Evolutionary conservation across 2,329 filamentous ascomycete genomes (phyloP).

Genomic region (Botrytis squamosa): DNA sequence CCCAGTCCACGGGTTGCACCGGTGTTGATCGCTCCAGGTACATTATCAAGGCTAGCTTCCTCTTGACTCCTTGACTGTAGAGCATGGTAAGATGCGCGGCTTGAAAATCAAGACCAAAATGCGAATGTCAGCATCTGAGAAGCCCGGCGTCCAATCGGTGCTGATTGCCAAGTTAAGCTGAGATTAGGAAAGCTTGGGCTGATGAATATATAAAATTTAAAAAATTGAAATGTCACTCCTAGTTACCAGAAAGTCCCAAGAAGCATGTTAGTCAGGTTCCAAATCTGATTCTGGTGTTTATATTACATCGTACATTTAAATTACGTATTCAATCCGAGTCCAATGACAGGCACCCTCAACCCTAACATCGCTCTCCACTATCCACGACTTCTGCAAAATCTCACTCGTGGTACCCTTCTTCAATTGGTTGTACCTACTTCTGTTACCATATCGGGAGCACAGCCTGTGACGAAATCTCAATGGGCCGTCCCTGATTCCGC

Average conservation of each 20-base stretch:
- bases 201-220: not conserved
- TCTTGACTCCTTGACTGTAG: not conserved
- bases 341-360: not conserved
- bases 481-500: not conserved
- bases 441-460: not conserved
- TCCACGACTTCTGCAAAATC: not conserved
- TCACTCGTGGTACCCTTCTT: not conserved
- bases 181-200: not conserved
- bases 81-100: not conserved
- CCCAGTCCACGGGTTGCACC: not conserved
- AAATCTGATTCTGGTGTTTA: not conserved
- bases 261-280: not conserved
- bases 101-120: slow-evolving; percentile 1
- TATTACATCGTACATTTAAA: not conserved
- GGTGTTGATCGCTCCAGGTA: not conserved
- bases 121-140: not conserved
- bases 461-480: not conserved
- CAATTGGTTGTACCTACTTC: not conserved
- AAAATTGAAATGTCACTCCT: not conserved
- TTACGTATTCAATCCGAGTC: not conserved
- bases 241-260: not conserved
- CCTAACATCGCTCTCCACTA: not conserved
- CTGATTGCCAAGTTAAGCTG: slow-evolving; percentile 15
- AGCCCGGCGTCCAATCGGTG: slow-evolving; percentile 1
- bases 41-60: not conserved